Evolutionary conservation across 1,284 basidiomycete species (phyloP).

Genomic region (Ganoderma resinaceum): DNA sequence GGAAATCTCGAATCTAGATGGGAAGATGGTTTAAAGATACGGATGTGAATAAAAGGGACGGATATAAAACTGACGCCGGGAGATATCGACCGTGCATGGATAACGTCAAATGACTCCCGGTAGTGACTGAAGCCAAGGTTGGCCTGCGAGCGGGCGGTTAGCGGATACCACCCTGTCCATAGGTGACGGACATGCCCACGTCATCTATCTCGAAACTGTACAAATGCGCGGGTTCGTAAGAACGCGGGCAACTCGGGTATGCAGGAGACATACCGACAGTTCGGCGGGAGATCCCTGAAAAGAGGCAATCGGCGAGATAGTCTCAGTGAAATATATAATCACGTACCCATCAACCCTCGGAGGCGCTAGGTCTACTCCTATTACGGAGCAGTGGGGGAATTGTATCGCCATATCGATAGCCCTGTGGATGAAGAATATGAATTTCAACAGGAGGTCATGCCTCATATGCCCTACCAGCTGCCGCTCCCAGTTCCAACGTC

Average conservation of each 20-base stretch:
- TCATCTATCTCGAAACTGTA: constrained; percentile 45
- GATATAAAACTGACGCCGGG: constrained; percentile 34
- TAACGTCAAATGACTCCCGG: constrained; percentile 39
- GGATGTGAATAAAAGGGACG: background rate
- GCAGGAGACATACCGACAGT: constrained; percentile 40
- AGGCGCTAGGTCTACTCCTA: constrained; percentile 43
- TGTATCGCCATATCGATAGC: constrained; percentile 45
- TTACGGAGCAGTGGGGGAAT: constrained; percentile 44
- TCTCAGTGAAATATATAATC: constrained; percentile 5
- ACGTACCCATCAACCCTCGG: constrained; percentile 39
- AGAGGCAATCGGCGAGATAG: constrained; percentile 4
- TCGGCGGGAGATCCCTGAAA: constrained; percentile 38
- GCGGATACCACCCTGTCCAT: background rate
- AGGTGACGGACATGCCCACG: constrained; percentile 29
- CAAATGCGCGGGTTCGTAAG: background rate
- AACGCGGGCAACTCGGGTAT: background rate
- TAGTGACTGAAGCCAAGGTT: constrained; percentile 45
- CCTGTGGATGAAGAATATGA: constrained; percentile 32
- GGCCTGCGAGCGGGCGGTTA: constrained; percentile 33
- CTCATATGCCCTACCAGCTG: constrained; percentile 38
- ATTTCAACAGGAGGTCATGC: background rate
- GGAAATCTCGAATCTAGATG: constrained; percentile 43
- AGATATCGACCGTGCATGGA: constrained; percentile 41
- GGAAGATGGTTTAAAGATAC: background rate
- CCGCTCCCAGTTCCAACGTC: constrained; percentile 46